A percentile compares a stretch with the other conserved stretches of the same genome.
Conservation (phyloP, 805 yeast species). For the Limtongia smithiae region DNA sequence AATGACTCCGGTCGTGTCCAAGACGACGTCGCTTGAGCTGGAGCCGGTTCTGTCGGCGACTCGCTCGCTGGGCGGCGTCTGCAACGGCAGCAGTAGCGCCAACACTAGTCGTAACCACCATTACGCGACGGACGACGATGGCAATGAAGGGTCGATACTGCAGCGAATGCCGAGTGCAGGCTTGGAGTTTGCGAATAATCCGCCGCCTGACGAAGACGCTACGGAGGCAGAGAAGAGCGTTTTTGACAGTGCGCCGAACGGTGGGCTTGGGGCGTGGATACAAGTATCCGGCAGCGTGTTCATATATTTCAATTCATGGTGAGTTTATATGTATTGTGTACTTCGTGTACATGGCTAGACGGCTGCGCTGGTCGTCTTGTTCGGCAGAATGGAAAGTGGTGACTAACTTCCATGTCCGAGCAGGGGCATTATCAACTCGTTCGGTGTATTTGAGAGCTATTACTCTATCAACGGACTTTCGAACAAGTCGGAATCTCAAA, state of each 20-base stretch:
- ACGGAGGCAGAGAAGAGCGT: conserved; percentile 1
- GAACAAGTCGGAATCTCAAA: conserved; percentile 29
- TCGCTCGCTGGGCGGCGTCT: no score
- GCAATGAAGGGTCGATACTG: no score
- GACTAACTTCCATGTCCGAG: conserved; percentile 1
- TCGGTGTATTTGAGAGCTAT: conserved; percentile 34
- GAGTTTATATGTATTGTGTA: not conserved
- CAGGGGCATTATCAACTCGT: conserved; percentile 44
- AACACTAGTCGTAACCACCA: no score
- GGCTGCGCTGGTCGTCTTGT: not conserved
- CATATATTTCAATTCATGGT: conserved; percentile 21
- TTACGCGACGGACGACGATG: no score
- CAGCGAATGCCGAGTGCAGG: not conserved
- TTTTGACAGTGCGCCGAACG: conserved; percentile 11
- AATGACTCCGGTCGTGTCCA: no score
- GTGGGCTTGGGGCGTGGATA: conserved; percentile 19
- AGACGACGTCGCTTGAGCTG: no score
- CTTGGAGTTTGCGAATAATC: not conserved
- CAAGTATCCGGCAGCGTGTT: conserved; percentile 16
- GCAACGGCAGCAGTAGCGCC: no score
- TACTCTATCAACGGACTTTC: conserved; percentile 30
- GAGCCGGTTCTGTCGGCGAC: no score
- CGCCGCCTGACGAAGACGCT: not conserved
- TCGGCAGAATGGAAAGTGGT: no score
- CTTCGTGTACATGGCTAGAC: no score